A percentile compares a stretch with the other conserved stretches of the same genome.
Evolutionary conservation across 495 filamentous ascomycete species (phyloP).

Genomic region (Lasiosphaeria ovina): DNA sequence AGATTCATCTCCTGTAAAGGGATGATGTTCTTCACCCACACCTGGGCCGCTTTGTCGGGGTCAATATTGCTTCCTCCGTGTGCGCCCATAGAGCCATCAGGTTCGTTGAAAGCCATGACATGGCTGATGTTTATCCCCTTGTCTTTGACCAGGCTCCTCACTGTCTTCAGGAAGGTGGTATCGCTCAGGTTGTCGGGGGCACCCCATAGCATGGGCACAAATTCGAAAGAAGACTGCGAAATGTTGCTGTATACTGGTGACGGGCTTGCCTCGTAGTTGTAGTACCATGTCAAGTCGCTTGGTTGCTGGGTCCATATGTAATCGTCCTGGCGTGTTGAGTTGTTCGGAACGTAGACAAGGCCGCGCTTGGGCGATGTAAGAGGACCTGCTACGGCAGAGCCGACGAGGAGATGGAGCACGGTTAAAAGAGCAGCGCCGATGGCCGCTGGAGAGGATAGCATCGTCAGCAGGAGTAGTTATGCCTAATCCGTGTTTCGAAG

Average conservation of each 20-base stretch:
- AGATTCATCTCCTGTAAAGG: slow-evolving; percentile 59
- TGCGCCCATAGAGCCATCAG: slow-evolving; percentile 47
- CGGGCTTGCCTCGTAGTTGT: slow-evolving; percentile 64
- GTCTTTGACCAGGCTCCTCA: slow-evolving; percentile 48
- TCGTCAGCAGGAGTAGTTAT: background rate
- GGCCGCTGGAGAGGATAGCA: slow-evolving; percentile 6
- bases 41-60: slow-evolving; percentile 55
- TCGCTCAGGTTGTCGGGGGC: slow-evolving; percentile 40
- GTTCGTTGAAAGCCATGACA: slow-evolving; percentile 74
- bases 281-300: slow-evolving; percentile 74
- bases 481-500: background rate
- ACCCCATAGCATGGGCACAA: slow-evolving; percentile 83
- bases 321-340: slow-evolving; percentile 53
- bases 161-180: slow-evolving; percentile 53
- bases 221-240: slow-evolving; percentile 55
- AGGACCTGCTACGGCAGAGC: slow-evolving; percentile 16
- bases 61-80: slow-evolving; percentile 60
- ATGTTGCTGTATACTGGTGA: slow-evolving; percentile 45
- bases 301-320: slow-evolving; percentile 52
- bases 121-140: slow-evolving; percentile 59
- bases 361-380: slow-evolving; percentile 64
- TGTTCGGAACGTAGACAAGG: slow-evolving; percentile 60
- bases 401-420: slow-evolving; percentile 10
- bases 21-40: slow-evolving; percentile 65
- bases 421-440: slow-evolving; percentile 13